Percentiles rank a stretch among this genome's conserved stretches.
These are phyloP conservation scores for Oligophagozyma castellii DNA, from an alignment of 1,139 yeast species.

Conservation along the genomic window DNA sequence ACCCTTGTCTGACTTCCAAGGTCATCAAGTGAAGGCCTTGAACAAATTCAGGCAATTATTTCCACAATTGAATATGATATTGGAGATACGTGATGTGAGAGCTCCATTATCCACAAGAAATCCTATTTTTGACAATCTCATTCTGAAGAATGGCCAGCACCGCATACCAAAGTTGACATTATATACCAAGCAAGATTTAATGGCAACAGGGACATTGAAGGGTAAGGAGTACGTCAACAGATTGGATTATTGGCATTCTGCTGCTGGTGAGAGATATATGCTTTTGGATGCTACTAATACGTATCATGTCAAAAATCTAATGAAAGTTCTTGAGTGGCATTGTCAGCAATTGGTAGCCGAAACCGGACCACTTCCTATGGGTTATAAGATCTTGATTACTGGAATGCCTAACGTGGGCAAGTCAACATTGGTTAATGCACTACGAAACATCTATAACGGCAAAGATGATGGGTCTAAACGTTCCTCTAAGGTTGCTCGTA, in stretches of 20 bases:
- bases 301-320: slow-evolving; percentile 37
- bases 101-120: slow-evolving; percentile 83
- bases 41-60: slow-evolving; percentile 54
- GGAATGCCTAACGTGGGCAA: slow-evolving; percentile 99
- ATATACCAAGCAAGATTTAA: slow-evolving; percentile 21
- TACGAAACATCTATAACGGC: slow-evolving; percentile 35
- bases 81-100: slow-evolving; percentile 78
- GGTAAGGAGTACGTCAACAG: slow-evolving; percentile 7
- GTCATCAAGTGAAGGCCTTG: slow-evolving; percentile 79
- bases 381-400: slow-evolving; percentile 59
- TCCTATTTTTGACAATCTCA: slow-evolving; percentile 57
- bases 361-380: slow-evolving; percentile 68
- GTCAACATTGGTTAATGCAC: slow-evolving; percentile 70
- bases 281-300: slow-evolving; percentile 46
- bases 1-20: slow-evolving; percentile 69
- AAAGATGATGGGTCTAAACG: slow-evolving; percentile 12
- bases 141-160: slow-evolving; percentile 28
- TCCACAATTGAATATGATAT: slow-evolving; percentile 66
- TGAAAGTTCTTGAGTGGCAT: slow-evolving; percentile 35
- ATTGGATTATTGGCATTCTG: slow-evolving; percentile 29
- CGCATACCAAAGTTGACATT: slow-evolving; percentile 12
- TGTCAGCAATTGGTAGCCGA: slow-evolving; percentile 7
- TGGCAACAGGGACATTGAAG: slow-evolving; percentile 4
- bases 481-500: slow-evolving; percentile 57
- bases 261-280: slow-evolving; percentile 38